phyloP scores from a whole-genome alignment of 192 early-diverging fungal species.

The Chytriomyces sp. region DNA sequence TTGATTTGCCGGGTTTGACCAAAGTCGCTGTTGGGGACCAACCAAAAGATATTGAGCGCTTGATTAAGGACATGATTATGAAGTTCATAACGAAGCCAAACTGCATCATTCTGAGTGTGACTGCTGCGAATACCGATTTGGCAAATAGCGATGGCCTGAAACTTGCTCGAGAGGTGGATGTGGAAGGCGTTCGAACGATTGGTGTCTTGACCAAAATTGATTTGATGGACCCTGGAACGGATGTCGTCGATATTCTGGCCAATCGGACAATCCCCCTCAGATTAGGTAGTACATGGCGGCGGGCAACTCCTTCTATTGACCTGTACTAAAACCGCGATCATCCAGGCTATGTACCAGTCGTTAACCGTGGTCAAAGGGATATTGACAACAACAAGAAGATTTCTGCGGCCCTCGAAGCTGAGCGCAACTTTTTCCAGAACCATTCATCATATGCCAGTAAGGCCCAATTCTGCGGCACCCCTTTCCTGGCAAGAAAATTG shows the following conservation, averaged over 20 bases:
- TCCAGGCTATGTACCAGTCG: constrained; percentile 96
- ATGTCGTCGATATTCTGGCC: constrained; percentile 98
- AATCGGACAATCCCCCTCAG: constrained; percentile 95
- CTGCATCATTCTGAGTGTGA: constrained; percentile 97
- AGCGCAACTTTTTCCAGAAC: constrained; percentile 92
- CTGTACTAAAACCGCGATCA: background rate
- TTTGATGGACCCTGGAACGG: constrained; percentile 99
- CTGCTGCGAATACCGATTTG: constrained; percentile 96
- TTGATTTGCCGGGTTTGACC: constrained; percentile 98
- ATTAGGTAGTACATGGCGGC: constrained; percentile 62
- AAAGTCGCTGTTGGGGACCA: constrained; percentile 96
- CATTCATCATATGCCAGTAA: constrained; percentile 94
- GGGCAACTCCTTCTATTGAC: background rate
- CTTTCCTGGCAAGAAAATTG: constrained; percentile 94
- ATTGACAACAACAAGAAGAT: constrained; percentile 95
- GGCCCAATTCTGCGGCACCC: constrained; percentile 98
- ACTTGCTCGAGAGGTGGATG: constrained; percentile 97
- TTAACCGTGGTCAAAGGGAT: constrained; percentile 98
- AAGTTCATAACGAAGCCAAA: constrained; percentile 98
- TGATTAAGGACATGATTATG: constrained; percentile 97
- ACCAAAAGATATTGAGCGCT: constrained; percentile 98
- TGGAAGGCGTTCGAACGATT: constrained; percentile 97
- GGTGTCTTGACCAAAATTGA: constrained; percentile 99
- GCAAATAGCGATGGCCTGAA: constrained; percentile 99
- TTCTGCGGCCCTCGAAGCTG: constrained; percentile 83